phyloP scores from a whole-genome alignment of 2,329 filamentous ascomycete genomes.

The Clonostachys byssicola region DNA sequence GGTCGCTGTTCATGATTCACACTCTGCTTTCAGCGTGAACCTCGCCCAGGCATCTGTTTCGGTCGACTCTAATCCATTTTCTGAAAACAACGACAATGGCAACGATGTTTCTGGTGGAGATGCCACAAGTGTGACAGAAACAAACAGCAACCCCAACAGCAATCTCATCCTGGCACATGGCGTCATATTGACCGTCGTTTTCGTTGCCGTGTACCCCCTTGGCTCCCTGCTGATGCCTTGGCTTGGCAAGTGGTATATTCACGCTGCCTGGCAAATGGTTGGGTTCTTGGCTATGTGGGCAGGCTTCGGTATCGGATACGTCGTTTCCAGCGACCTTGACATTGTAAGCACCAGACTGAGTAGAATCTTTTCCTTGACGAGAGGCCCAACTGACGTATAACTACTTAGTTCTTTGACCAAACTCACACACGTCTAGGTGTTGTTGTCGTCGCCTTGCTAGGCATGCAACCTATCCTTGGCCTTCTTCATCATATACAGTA shows the following conservation, averaged over 20 bases:
- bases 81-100: constrained; percentile 9
- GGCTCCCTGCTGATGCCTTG: constrained; percentile 58
- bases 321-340: constrained; percentile 25
- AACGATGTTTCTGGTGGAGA: constrained; percentile 7
- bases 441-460: constrained; percentile 47
- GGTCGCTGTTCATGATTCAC: constrained; percentile 42
- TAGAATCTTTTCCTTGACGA: neutral
- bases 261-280: constrained; percentile 50
- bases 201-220: constrained; percentile 55
- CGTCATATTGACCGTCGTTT: constrained; percentile 56
- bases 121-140: neutral
- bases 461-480: constrained; percentile 55
- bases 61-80: constrained; percentile 49
- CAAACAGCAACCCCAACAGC: constrained; percentile 5
- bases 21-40: constrained; percentile 40
- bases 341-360: constrained; percentile 21
- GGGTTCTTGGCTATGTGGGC: constrained; percentile 54
- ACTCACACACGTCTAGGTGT: constrained; percentile 54
- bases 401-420: constrained; percentile 41
- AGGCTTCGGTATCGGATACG: constrained; percentile 55
- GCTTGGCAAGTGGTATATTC: constrained; percentile 51
- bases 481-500: constrained; percentile 53
- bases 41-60: constrained; percentile 39
- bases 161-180: constrained; percentile 44
- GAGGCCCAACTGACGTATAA: neutral